These are phyloP conservation scores for Diaporthe sp. DNA, from an alignment of 2,329 filamentous ascomycete species.

Conservation along the genomic window DNA sequence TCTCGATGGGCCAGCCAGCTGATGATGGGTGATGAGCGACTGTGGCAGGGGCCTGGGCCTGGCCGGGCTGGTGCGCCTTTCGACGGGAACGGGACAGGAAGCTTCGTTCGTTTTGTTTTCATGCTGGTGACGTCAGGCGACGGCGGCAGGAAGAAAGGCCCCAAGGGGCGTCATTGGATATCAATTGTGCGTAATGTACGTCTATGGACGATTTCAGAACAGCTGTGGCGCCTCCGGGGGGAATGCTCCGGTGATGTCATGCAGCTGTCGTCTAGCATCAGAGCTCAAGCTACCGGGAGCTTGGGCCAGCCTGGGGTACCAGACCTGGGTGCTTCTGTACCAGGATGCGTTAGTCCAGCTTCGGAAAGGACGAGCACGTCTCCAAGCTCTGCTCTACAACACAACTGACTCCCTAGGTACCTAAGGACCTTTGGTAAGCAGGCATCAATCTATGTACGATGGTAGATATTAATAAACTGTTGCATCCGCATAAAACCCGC, in stretches of 20 bases:
- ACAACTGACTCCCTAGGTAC: too few species aligned
- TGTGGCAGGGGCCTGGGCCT: background rate
- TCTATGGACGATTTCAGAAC: background rate
- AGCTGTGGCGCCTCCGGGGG: slow-evolving; percentile 19
- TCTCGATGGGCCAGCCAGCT: slow-evolving; percentile 28
- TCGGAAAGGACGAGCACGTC: background rate
- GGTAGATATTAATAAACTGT: background rate
- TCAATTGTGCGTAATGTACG: background rate
- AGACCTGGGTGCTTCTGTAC: background rate
- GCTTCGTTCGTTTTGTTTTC: background rate
- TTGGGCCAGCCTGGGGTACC: background rate
- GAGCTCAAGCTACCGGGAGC: slow-evolving; percentile 10
- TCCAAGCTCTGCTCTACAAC: background rate
- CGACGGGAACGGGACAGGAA: background rate
- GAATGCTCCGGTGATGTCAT: slow-evolving; percentile 39
- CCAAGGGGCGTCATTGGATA: slow-evolving; percentile 9
- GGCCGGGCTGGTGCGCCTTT: background rate
- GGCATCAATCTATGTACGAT: too few species aligned
- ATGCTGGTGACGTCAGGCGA: slow-evolving; percentile 18
- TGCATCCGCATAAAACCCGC: background rate
- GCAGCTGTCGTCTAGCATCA: slow-evolving; percentile 1
- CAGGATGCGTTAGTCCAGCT: background rate
- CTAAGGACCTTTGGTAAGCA: too few species aligned
- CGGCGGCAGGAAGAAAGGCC: background rate
- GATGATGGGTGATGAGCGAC: background rate